phyloP scores from a whole-genome alignment of 306 rosid species.

The Lotus japonicus region DNA sequence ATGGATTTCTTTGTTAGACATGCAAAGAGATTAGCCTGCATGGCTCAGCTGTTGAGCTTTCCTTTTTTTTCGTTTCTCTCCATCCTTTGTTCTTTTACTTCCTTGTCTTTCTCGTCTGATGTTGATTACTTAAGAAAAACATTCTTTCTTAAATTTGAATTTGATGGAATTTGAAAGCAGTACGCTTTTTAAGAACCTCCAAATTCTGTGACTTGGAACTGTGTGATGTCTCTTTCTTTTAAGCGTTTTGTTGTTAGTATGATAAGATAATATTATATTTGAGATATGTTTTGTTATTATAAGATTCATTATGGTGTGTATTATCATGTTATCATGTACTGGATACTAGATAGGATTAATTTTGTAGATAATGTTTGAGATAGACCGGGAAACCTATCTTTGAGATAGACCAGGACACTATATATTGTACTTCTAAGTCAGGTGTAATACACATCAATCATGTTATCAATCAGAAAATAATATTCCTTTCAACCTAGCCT shows the following conservation, averaged over 20 bases:
- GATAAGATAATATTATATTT: no score
- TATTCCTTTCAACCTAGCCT: no score
- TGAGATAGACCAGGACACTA: no score
- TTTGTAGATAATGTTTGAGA: no score
- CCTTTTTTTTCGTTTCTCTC: background rate
- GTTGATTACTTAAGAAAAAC: background rate
- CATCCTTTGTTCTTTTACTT: background rate
- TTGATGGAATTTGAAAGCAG: slow-evolving; percentile 10
- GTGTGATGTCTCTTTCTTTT: background rate
- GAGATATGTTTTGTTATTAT: no score
- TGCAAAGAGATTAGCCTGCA: slow-evolving; percentile 9
- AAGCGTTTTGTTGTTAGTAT: background rate
- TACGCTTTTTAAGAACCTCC: background rate
- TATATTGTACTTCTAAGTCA: no score
- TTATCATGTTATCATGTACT: no score
- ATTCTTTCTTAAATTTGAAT: background rate
- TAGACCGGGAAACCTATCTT: no score
- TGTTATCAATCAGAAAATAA: no score
- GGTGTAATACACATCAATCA: no score
- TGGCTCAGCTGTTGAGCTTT: slow-evolving; percentile 11
- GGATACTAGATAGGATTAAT: no score
- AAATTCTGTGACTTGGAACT: background rate
- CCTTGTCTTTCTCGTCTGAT: background rate
- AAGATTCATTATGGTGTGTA: no score
- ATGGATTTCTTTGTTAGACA: background rate